Percentiles rank a stretch among this genome's conserved stretches.
phyloP scores from a whole-genome alignment of 2,329 filamentous ascomycete species.

The Aspergillus brunneoviolaceus region DNA sequence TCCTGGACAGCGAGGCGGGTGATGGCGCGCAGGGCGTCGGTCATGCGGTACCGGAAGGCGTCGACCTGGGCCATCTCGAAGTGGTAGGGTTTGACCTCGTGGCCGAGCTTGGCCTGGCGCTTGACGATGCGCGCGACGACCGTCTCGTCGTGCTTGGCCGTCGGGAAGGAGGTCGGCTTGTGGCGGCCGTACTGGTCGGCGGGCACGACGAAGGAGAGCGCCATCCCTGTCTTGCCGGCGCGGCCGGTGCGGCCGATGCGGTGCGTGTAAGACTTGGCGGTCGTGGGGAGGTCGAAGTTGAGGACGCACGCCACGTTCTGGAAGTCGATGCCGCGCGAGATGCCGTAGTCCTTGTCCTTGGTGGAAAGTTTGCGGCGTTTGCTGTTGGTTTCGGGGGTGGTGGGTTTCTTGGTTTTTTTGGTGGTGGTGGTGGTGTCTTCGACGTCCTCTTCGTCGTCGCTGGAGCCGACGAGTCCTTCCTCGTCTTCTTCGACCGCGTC shows the following conservation, averaged over 20 bases:
- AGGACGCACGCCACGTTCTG: conserved; percentile 91
- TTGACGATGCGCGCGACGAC: conserved; percentile 76
- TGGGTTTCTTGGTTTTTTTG: conserved; percentile 19
- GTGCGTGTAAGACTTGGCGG: conserved; percentile 92
- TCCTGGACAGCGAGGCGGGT: conserved; percentile 88
- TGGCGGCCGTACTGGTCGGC: conserved; percentile 81
- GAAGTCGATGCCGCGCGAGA: conserved; percentile 97
- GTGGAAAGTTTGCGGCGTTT: conserved; percentile 65
- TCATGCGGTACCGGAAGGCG: conserved; percentile 91
- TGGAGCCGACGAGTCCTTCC: conserved; percentile 33
- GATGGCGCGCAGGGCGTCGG: conserved; percentile 84
- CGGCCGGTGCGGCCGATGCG: conserved; percentile 91
- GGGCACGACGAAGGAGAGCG: conserved; percentile 91
- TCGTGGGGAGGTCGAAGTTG: conserved; percentile 92
- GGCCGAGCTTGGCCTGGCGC: conserved; percentile 73
- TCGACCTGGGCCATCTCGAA: conserved; percentile 95
- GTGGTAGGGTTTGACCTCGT: conserved; percentile 83
- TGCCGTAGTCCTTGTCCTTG: conserved; percentile 84
- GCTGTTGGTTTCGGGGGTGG: conserved; percentile 35
- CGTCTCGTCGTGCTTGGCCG: conserved; percentile 79
- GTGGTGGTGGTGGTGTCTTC: conserved; percentile 21
- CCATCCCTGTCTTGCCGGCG: conserved; percentile 88
- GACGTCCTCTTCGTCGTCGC: conserved; percentile 40
- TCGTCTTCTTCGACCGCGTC: conserved; percentile 28
- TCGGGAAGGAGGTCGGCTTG: conserved; percentile 75